These are phyloP conservation scores for Marasmius fiardii DNA, from an alignment of 1,284 basidiomycete species.

Conservation along the genomic window DNA sequence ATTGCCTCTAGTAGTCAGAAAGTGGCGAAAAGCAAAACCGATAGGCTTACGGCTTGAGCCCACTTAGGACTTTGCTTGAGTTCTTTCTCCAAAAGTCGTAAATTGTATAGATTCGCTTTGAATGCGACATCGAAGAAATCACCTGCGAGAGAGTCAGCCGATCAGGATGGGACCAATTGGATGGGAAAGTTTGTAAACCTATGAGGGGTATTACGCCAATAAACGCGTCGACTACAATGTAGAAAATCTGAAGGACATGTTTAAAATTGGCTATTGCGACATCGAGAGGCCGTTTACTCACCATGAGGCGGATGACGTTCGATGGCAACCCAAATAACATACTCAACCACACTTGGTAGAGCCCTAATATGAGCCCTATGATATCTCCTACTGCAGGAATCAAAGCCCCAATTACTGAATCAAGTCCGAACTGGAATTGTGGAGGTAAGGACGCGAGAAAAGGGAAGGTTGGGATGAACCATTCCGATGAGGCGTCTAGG, in stretches of 20 bases:
- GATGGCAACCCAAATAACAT: constrained; percentile 14
- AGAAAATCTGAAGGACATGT: constrained; percentile 5
- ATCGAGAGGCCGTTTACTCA: background rate
- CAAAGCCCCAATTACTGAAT: constrained; percentile 13
- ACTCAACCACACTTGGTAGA: constrained; percentile 14
- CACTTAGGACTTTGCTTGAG: constrained; percentile 11
- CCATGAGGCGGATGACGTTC: constrained; percentile 12
- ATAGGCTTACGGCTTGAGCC: constrained; percentile 11
- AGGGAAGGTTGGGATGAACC: constrained; percentile 15
- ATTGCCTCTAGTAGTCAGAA: background rate
- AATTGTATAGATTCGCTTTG: constrained; percentile 16
- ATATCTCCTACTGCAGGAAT: constrained; percentile 11
- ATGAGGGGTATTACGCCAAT: constrained; percentile 15
- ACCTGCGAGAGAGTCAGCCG: background rate
- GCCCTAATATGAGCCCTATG: constrained; percentile 10
- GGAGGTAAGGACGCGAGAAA: constrained; percentile 11
- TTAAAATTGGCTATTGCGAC: background rate
- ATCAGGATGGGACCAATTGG: background rate
- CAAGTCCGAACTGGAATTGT: constrained; percentile 15
- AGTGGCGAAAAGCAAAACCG: background rate
- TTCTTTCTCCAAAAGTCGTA: constrained; percentile 13
- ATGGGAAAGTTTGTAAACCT: background rate
- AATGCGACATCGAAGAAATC: constrained; percentile 16
- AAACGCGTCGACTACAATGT: constrained; percentile 12
- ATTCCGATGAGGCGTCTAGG: constrained; percentile 15